Conservation (phyloP, 495 filamentous ascomycete species). For the Immersiella caudata region DNA sequence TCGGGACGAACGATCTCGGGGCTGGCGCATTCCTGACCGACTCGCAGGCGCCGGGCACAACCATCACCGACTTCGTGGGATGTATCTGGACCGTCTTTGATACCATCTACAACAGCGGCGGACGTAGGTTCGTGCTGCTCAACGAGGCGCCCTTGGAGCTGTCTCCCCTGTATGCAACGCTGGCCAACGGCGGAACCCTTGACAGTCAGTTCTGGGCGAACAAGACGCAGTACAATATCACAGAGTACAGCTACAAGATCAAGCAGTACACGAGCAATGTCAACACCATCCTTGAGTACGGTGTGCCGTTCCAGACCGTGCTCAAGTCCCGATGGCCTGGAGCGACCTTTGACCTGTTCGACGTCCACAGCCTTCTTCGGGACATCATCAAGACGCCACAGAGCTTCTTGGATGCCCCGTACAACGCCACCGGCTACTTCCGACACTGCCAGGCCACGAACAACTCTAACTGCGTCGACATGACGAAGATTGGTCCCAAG, state of each 20-base stretch:
- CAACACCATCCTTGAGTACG: constrained; percentile 66
- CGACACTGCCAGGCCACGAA: constrained; percentile 52
- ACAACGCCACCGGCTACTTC: constrained; percentile 63
- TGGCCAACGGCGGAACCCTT: constrained; percentile 51
- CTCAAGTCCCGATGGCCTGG: constrained; percentile 60
- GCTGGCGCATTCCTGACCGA: constrained; percentile 63
- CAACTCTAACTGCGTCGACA: constrained; percentile 33
- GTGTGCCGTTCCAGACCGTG: constrained; percentile 57
- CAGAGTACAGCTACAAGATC: constrained; percentile 57
- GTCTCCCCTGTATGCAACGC: constrained; percentile 60
- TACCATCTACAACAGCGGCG: constrained; percentile 63
- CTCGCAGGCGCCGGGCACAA: constrained; percentile 58
- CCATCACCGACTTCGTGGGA: constrained; percentile 62
- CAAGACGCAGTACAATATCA: constrained; percentile 57
- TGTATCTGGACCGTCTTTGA: constrained; percentile 66
- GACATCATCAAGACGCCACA: constrained; percentile 65
- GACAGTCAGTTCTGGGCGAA: constrained; percentile 61
- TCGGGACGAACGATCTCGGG: constrained; percentile 78
- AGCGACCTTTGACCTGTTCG: constrained; percentile 63
- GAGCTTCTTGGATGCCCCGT: constrained; percentile 61
- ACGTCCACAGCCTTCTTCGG: constrained; percentile 63
- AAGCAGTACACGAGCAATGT: constrained; percentile 59
- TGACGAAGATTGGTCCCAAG: constrained; percentile 33
- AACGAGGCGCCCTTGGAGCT: constrained; percentile 66
- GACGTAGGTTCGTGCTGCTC: constrained; percentile 68